phyloP scores from a whole-genome alignment of 2,329 filamentous ascomycete genomes.

The Verruconis gallopava region DNA sequence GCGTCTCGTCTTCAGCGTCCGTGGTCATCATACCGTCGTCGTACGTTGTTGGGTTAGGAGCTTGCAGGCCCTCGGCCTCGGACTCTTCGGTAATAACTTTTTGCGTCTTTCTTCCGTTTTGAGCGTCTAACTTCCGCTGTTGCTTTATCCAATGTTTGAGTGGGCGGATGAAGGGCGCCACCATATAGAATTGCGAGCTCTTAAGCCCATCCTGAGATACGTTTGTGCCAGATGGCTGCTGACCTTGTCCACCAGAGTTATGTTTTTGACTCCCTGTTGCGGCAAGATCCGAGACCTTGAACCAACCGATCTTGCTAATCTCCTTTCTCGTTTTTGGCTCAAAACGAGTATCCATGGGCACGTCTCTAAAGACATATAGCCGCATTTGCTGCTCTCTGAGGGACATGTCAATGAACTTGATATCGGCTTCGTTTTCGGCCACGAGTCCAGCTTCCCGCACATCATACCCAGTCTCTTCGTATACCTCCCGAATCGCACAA shows the following conservation, averaged over 20 bases:
- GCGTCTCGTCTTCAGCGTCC: not conserved
- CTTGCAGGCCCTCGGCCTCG: constrained; percentile 4
- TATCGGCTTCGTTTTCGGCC: constrained; percentile 48
- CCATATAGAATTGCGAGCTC: constrained; percentile 93
- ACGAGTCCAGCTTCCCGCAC: constrained; percentile 64
- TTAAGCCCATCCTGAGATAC: constrained; percentile 42
- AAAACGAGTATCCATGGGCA: constrained; percentile 78
- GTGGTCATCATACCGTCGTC: not conserved
- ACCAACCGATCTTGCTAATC: constrained; percentile 86
- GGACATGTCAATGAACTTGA: constrained; percentile 75
- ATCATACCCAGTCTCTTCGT: constrained; percentile 91
- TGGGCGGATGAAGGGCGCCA: constrained; percentile 76
- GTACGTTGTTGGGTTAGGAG: constrained; percentile 1
- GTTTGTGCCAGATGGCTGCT: constrained; percentile 40
- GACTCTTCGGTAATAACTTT: constrained; percentile 15
- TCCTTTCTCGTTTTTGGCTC: constrained; percentile 89
- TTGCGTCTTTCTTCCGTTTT: constrained; percentile 17
- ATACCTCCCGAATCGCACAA: constrained; percentile 87
- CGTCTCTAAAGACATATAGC: constrained; percentile 80
- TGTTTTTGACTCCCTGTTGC: constrained; percentile 61
- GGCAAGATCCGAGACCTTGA: constrained; percentile 76
- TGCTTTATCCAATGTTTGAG: constrained; percentile 84
- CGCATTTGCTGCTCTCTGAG: constrained; percentile 90
- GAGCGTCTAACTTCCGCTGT: constrained; percentile 60
- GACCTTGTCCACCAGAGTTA: constrained; percentile 28